These are phyloP conservation scores for Hymenoscyphus albidus DNA, from an alignment of 2,329 filamentous ascomycete genomes.

Conservation along the genomic window DNA sequence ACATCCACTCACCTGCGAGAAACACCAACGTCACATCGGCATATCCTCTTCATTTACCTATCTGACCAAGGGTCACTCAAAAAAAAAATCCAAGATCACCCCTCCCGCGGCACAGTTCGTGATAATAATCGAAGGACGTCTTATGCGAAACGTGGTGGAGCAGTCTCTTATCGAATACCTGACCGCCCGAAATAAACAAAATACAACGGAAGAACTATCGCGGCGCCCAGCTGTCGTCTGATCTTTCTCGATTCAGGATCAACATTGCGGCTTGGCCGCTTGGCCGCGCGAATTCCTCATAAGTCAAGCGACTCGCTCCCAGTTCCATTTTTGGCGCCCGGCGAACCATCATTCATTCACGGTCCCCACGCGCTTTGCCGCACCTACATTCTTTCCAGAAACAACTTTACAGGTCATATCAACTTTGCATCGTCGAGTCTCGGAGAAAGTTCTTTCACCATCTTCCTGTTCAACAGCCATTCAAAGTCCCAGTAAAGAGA, in stretches of 20 bases:
- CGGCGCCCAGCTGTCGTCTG: no score
- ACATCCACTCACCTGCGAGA: neutral
- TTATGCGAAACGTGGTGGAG: slow-evolving; percentile 4
- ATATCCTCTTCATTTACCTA: neutral
- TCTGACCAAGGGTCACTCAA: neutral
- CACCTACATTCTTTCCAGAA: neutral
- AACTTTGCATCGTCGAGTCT: slow-evolving; percentile 1
- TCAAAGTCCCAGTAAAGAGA: neutral
- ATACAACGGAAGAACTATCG: no score
- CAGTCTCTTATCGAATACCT: neutral
- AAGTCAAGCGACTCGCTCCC: neutral
- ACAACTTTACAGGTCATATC: neutral
- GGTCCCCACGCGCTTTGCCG: neutral
- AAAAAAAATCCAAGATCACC: neutral
- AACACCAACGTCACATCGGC: neutral
- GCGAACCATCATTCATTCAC: slow-evolving; percentile 1
- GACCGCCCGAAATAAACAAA: neutral
- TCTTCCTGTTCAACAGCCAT: neutral
- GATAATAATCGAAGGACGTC: neutral
- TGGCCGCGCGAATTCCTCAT: neutral
- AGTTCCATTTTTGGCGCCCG: neutral
- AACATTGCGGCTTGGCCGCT: neutral
- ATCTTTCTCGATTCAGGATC: neutral
- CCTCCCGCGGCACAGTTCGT: neutral
- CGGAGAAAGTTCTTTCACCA: slow-evolving; percentile 2